Percentiles rank a stretch among this genome's conserved stretches.
Conservation (phyloP, 2,329 filamentous ascomycete genomes). For the Alternaria panax region DNA sequence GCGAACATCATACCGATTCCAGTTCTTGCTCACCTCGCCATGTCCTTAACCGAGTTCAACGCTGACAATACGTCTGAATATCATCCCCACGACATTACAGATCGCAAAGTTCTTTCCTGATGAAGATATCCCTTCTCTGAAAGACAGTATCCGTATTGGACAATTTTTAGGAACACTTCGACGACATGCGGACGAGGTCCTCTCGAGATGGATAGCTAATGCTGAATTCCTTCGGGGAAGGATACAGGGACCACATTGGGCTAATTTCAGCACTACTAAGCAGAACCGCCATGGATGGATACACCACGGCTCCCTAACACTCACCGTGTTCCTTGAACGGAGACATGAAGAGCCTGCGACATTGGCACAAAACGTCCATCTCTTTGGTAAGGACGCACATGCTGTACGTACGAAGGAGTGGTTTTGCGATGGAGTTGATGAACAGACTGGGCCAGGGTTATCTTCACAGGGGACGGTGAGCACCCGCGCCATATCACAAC, state of each 20-base stretch:
- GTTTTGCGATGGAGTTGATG: neutral
- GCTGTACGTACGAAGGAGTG: neutral
- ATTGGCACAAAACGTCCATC: neutral
- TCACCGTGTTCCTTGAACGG: neutral
- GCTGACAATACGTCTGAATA: neutral
- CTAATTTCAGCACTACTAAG: neutral
- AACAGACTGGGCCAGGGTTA: neutral
- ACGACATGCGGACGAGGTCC: neutral
- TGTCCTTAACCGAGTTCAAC: neutral
- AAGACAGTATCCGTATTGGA: neutral
- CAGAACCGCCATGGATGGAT: neutral
- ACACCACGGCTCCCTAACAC: neutral
- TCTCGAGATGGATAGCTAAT: neutral
- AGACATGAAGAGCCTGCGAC: neutral
- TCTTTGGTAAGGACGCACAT: neutral
- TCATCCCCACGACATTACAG: constrained; percentile 2
- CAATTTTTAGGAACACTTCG: neutral
- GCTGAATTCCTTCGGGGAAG: neutral
- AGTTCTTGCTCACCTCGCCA: neutral
- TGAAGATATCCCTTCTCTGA: neutral
- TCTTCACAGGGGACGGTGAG: neutral
- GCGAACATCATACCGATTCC: neutral
- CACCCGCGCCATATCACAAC: too few relatives aligned
- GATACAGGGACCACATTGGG: neutral
- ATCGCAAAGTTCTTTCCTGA: constrained; percentile 3